phyloP scores from a whole-genome alignment of 768 basidiomycete species.

The Xerocomellus amylosporus region DNA sequence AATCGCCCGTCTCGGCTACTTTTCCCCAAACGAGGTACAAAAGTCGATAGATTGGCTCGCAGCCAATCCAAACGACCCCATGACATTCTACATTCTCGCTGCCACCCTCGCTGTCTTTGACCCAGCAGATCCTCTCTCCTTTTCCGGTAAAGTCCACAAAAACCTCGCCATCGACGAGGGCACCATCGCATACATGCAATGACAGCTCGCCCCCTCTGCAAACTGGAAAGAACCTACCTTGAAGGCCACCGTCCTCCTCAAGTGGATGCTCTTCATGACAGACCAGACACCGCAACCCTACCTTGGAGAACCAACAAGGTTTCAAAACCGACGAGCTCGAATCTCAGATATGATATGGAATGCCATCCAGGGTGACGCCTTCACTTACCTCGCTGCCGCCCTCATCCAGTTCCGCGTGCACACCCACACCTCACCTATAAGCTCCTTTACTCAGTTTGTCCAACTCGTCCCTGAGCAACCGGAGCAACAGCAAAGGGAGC shows the following conservation, averaged over 20 bases:
- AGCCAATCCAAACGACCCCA: slow-evolving; percentile 59
- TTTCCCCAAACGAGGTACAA: slow-evolving; percentile 60
- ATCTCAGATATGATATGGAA: slow-evolving; percentile 74
- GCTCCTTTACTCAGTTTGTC: slow-evolving; percentile 40
- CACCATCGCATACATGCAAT: slow-evolving; percentile 57
- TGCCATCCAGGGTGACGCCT: slow-evolving; percentile 80
- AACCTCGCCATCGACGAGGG: slow-evolving; percentile 44
- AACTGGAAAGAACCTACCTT: slow-evolving; percentile 70
- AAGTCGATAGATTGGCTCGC: slow-evolving; percentile 70
- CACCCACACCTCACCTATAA: slow-evolving; percentile 30
- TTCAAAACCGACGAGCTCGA: slow-evolving; percentile 80
- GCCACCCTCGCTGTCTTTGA: slow-evolving; percentile 66
- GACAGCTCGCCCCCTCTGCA: slow-evolving; percentile 47
- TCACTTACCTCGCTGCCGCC: slow-evolving; percentile 63
- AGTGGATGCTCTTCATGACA: slow-evolving; percentile 89
- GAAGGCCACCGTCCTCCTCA: slow-evolving; percentile 71
- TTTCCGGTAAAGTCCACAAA: slow-evolving; percentile 45
- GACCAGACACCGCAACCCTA: slow-evolving; percentile 62
- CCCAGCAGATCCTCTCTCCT: slow-evolving; percentile 52
- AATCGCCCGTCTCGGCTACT: slow-evolving; percentile 59
- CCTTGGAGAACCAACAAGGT: slow-evolving; percentile 60
- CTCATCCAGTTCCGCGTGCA: slow-evolving; percentile 55
- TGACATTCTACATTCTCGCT: slow-evolving; percentile 67
- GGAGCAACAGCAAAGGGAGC: slow-evolving; percentile 34
- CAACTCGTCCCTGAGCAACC: slow-evolving; percentile 38